Evolutionary conservation across 805 yeast species (phyloP), one percentile per base, ranked within the genome.

Genomic region (Teunomyces atbi): DNA sequence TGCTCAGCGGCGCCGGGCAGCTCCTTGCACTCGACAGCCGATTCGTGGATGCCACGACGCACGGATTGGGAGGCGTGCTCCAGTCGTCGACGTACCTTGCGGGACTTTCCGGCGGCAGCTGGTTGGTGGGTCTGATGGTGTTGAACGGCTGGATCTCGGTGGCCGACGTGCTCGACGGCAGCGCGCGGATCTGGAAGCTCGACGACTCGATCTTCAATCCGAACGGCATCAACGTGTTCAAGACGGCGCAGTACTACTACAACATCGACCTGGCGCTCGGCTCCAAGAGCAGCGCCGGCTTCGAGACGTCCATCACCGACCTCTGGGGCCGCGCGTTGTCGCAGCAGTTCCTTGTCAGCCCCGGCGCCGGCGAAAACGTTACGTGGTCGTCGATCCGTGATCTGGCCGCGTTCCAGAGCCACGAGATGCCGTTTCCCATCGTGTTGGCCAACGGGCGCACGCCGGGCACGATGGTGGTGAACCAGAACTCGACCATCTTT

Each of bases 401-500:
- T 5, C 28, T 59, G 27, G 45, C 50, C 6, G 57, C 54, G n/a
- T 68, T 65, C 51, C 23, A 58, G 36, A 53, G 58, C 52, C 57
- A 63, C 53, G 59, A 54, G 19, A 60, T 71, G 66, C 77, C 77
- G 19, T 71, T 54, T 47, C 76, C 77, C 0, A 61, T 71, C 7
- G 62, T 71, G 4, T 53, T 70, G 18, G 62, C 76, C 11, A 81
- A 81, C 57, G 88, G 87, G 41, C 72, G 89, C 65, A 69, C 76
- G n/a, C 88, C 88, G 8, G 81, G 80, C 21, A 74, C 85, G 3
- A 42, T 50, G 4, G 73, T 85, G 41, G 68, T 86, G 42, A 74
- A 77, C 49, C 60, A 66, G 27, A 89, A 88, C 69, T 83, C 95
- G 6, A 87, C 96, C 1, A 76, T 71, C 3, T 68, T 65, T 46